Conservation (phyloP, 768 basidiomycete species). For the Lactifluus rugatus region DNA sequence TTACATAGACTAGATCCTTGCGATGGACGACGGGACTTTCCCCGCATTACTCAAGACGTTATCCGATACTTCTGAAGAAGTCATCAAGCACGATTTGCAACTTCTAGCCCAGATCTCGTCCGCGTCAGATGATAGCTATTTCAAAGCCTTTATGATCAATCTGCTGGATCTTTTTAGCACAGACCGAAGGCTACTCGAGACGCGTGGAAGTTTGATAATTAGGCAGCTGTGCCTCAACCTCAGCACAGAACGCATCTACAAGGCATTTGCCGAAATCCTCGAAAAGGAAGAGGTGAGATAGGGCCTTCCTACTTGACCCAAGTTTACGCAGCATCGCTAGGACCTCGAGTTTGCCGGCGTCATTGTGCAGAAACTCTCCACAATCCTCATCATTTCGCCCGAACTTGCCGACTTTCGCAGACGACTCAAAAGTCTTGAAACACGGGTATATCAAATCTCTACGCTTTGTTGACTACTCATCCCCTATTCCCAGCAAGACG, state of each 20-base stretch:
- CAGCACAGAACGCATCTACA: constrained; percentile 91
- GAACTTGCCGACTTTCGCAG: constrained; percentile 94
- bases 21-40: constrained; percentile 95
- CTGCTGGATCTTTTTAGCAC: constrained; percentile 92
- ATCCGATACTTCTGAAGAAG: constrained; percentile 95
- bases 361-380: constrained; percentile 95
- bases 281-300: constrained; percentile 88
- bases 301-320: background rate
- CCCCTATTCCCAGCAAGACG: constrained; percentile 62
- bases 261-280: constrained; percentile 91
- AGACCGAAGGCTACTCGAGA: constrained; percentile 80
- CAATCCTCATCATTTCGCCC: constrained; percentile 92
- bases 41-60: constrained; percentile 90
- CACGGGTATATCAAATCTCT: constrained; percentile 48
- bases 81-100: constrained; percentile 94
- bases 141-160: constrained; percentile 92
- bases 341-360: constrained; percentile 97
- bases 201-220: constrained; percentile 90
- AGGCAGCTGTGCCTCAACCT: constrained; percentile 89
- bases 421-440: constrained; percentile 86
- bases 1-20: constrained; percentile 55
- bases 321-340: constrained; percentile 30
- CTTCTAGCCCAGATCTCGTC: constrained; percentile 96
- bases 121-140: constrained; percentile 90
- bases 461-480: background rate